Evolutionary conservation across 1,139 yeast genomes (phyloP), one percentile per base, ranked within the genome.

Genomic region (Lodderomyces beijingensis): DNA sequence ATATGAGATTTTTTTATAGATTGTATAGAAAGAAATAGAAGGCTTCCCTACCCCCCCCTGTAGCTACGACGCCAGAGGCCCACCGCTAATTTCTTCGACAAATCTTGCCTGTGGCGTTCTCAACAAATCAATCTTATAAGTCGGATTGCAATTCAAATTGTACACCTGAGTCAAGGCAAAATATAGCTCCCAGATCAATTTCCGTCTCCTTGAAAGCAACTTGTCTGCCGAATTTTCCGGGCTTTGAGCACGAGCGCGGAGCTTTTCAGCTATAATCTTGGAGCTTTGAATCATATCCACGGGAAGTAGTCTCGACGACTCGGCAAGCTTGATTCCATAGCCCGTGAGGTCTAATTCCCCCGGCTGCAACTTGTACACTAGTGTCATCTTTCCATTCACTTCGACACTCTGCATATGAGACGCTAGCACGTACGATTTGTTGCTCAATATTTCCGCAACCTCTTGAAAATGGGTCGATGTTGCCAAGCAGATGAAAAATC

Each of bases 1-100:
- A 83, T 52, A 86, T 86, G 95, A 69, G 95, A 39, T 84, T 83
- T 52, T 86, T 87, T 54, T 79, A 79, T 55, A 69, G 95, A 45
- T 60, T 87, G 31, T 87, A 85, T 55, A 62, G 72, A 45, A 77
- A 76, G 57, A 65, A 51, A 19, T 8, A 19, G 10, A 19, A 10
- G 10, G 10, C 21, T 19, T 19, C 9, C n/a, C n/a, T n/a, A n/a
- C n/a, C n/a, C n/a, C n/a, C n/a, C n/a, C n/a, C n/a, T n/a, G n/a
- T n/a, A n/a, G n/a, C n/a, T n/a, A 19, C 21, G 7, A 49, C 22
- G 20, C 12, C 12, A 14, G 16, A 19, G 14, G 23, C 9, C 23
- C 14, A 21, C 31, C 33, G 24, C 40, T 41, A n/a, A 41, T 41
- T 21, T 40, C 43, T 7, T 38, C 41, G 3, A 41, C 45, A 37